phyloP scores from a whole-genome alignment of 768 basidiomycete species.

The Sarcodon aspratus region DNA sequence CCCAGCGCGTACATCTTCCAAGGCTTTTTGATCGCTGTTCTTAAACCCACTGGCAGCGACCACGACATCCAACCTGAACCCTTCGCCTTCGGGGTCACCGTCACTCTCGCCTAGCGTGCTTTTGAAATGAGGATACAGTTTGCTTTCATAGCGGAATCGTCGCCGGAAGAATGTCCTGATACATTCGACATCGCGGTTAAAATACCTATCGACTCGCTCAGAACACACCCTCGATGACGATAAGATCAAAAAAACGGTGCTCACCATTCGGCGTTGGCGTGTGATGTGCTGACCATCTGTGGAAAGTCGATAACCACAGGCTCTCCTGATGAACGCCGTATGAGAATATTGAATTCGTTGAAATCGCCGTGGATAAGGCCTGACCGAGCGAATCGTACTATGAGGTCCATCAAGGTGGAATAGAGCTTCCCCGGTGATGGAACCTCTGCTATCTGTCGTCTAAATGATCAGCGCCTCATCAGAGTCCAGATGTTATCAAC shows the following conservation, averaged over 20 bases:
- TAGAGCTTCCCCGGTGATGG: constrained; percentile 85
- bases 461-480: constrained; percentile 17
- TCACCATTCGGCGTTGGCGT: constrained; percentile 93
- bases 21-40: constrained; percentile 64
- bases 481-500: not conserved
- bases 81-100: constrained; percentile 25
- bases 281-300: constrained; percentile 97
- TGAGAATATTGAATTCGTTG: constrained; percentile 98
- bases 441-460: constrained; percentile 79
- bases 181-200: constrained; percentile 97
- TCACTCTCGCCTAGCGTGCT: constrained; percentile 35
- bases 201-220: constrained; percentile 55
- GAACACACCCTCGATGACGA: constrained; percentile 1
- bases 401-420: constrained; percentile 87
- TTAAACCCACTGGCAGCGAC: constrained; percentile 94
- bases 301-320: constrained; percentile 97
- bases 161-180: constrained; percentile 88
- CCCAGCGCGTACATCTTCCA: constrained; percentile 62
- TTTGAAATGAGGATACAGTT: constrained; percentile 78
- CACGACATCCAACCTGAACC: constrained; percentile 75
- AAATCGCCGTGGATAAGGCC: constrained; percentile 99
- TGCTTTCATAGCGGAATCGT: constrained; percentile 87
- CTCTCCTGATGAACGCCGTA: constrained; percentile 61
- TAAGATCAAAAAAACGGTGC: constrained; percentile 11
- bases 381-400: constrained; percentile 85